Evolutionary conservation across 345 rosid species (phyloP).

Genomic region (Leavenworthia alabamica): DNA sequence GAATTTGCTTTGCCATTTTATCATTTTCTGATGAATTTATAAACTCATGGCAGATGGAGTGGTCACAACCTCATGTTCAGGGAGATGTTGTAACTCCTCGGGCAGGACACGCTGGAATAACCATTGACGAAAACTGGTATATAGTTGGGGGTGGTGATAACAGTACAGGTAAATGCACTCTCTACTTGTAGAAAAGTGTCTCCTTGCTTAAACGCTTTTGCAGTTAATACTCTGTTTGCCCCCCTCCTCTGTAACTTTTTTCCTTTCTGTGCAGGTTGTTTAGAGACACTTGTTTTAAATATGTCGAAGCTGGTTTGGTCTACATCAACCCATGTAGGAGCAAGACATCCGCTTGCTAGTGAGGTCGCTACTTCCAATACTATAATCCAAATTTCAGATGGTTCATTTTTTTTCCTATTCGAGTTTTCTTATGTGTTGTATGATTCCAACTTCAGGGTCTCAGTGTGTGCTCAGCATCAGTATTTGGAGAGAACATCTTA

Average conservation of each 20-base stretch:
- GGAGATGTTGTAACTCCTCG: slow-evolving; percentile 69
- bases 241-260: not conserved
- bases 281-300: slow-evolving; percentile 71
- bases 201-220: not conserved
- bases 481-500: slow-evolving; percentile 65
- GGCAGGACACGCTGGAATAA: slow-evolving; percentile 88
- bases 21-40: slow-evolving; percentile 10
- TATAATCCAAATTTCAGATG: not conserved
- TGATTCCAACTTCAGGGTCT: slow-evolving; percentile 61
- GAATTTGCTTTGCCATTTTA: not conserved
- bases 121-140: slow-evolving; percentile 78
- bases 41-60: slow-evolving; percentile 63
- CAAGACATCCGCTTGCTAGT: slow-evolving; percentile 92
- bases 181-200: slow-evolving; percentile 3
- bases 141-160: slow-evolving; percentile 98
- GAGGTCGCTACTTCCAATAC: slow-evolving; percentile 50
- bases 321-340: slow-evolving; percentile 52
- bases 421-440: slow-evolving; percentile 6
- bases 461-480: slow-evolving; percentile 61
- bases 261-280: slow-evolving; percentile 49
- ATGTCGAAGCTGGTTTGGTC: slow-evolving; percentile 91
- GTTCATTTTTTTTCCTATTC: not conserved
- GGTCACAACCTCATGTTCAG: slow-evolving; percentile 84
- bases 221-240: not conserved
- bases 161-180: slow-evolving; percentile 53